Evolutionary conservation across 768 basidiomycete genomes (phyloP), one percentile per base, ranked within the genome.

Genomic region (Strobilomyces confusus): DNA sequence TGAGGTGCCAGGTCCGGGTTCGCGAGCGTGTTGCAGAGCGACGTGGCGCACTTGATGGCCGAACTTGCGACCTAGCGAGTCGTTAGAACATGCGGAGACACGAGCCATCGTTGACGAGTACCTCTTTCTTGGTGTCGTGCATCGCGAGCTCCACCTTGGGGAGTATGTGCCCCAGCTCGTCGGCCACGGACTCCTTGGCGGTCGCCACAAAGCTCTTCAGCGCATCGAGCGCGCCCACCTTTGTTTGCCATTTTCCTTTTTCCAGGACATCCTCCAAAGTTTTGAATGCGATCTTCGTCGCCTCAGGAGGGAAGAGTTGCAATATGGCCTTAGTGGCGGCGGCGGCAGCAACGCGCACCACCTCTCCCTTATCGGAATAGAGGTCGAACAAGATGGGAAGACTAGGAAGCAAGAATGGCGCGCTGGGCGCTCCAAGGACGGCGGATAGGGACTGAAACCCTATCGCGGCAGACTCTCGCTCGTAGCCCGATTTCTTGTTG

Each of bases 61-160:
- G 90, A 86, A 49, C 77, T 76, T 13, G 93, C 87, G 30, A 98
- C 93, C 92, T 93, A 52, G 19, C 8, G 33, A 8, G 23, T 45
- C 42, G 42, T 68, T 40, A 63, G 56, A 48, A 25, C 48, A 17
- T n/a, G 15, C 38, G n/a, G 37, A 38, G 12, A 2, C n/a, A 29
- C 20, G 20, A 43, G 14, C 22, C 32, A 34, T 12, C 78, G 61
- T 41, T 29, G 38, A 50, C 33, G 19, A 25, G 25, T 55, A 92
- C 94, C 81, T 98, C 95, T 62, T 81, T 72, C 71, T 98, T 98
- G 54, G 95, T 98, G 72, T 98, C 95, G 63, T 95, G 92, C 94
- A 98, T 94, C 6, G 92, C 86, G 33, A 74, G 75, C 67, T 95
- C 93, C 13, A 98, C 84, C 63, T 83, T 86, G 19, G 95, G 95